phyloP scores from a whole-genome alignment of 2,329 filamentous ascomycete species.

The Xylariales sp. region DNA sequence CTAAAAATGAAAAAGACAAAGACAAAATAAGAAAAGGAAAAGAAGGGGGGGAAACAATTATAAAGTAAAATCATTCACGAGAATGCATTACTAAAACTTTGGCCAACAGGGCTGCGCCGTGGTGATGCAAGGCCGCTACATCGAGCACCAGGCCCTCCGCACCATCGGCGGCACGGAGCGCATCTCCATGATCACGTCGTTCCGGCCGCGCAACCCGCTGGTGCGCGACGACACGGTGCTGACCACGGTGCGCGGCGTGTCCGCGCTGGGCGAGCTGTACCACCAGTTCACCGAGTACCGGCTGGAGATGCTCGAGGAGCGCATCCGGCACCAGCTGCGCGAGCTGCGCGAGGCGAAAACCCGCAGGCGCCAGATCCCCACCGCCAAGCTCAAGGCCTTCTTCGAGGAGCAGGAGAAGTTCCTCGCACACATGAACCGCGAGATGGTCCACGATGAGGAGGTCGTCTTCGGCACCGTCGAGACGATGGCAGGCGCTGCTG shows the following conservation, averaged over 20 bases:
- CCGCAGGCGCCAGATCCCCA: constrained; percentile 20
- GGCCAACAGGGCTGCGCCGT: constrained; percentile 55
- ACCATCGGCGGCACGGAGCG: constrained; percentile 55
- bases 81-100: too few species aligned
- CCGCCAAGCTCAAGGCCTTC: constrained; percentile 24
- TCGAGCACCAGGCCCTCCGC: constrained; percentile 59
- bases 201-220: constrained; percentile 51
- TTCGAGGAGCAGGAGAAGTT: constrained; percentile 27
- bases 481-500: too few species aligned
- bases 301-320: constrained; percentile 58
- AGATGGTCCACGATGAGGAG: constrained; percentile 25
- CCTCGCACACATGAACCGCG: constrained; percentile 26
- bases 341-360: constrained; percentile 30
- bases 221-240: constrained; percentile 57
- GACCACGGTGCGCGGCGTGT: constrained; percentile 55
- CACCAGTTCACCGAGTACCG: constrained; percentile 59
- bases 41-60: too few species aligned
- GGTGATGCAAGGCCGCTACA: constrained; percentile 64
- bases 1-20: too few species aligned
- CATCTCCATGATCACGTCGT: constrained; percentile 63
- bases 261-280: constrained; percentile 54
- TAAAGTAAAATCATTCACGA: too few species aligned
- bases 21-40: too few species aligned
- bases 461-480: constrained; percentile 18
- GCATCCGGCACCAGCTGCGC: constrained; percentile 42